phyloP scores from a whole-genome alignment of 2,329 filamentous ascomycete species.

The Fusarium xylarioides region DNA sequence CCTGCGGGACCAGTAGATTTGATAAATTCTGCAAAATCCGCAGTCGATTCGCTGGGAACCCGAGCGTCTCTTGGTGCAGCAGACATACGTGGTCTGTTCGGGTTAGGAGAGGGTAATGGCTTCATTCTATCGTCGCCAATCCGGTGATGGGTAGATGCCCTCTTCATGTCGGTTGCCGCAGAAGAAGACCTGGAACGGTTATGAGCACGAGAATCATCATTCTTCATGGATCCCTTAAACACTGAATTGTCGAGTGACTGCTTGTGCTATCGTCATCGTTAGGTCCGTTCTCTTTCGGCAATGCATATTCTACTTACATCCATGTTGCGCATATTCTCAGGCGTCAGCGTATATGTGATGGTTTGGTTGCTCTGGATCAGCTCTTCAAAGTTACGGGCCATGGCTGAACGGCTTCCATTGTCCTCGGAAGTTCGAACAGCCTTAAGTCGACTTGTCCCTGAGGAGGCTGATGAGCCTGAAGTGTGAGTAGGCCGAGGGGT shows the following conservation, averaged over 20 bases:
- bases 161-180: conserved; percentile 49
- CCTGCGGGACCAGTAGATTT: conserved; percentile 80
- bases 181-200: conserved; percentile 62
- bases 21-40: conserved; percentile 90
- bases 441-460: conserved; percentile 61
- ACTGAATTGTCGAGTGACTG: conserved; percentile 54
- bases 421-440: conserved; percentile 68
- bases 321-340: conserved; percentile 79
- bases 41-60: conserved; percentile 73
- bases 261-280: conserved; percentile 50
- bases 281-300: neutral
- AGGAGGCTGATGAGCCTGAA: conserved; percentile 62
- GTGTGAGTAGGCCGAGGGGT: conserved; percentile 54
- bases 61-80: conserved; percentile 74
- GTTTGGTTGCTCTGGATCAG: conserved; percentile 85
- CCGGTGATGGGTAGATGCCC: conserved; percentile 38
- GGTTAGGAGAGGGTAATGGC: conserved; percentile 32
- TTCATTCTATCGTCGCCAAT: conserved; percentile 35
- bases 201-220: conserved; percentile 55
- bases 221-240: conserved; percentile 55
- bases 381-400: conserved; percentile 77
- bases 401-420: conserved; percentile 60
- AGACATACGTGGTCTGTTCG: conserved; percentile 36
- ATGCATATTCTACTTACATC: conserved; percentile 62
- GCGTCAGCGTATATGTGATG: conserved; percentile 83